Base-by-base conservation (phyloP, 2,329 filamentous ascomycete genomes). In the Paradendryphiella salina region DNA sequence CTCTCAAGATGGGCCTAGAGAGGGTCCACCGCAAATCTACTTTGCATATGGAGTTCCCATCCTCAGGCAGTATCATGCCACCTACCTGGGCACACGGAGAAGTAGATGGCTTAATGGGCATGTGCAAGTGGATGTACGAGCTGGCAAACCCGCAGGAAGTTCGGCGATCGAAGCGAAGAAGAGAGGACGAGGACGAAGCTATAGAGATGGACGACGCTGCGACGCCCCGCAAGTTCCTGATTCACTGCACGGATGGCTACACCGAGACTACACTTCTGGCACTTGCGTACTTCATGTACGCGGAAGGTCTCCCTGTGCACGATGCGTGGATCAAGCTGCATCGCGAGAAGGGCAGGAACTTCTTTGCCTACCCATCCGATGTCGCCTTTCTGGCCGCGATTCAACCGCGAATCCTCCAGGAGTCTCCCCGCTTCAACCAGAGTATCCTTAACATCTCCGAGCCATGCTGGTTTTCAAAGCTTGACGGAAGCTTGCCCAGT, bases 241-340 rank as follows among this genome's bases (percentile, higher is more conserved):
- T 99, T 33, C 93, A 97, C 73, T 97, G 94, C 72, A 86, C 87
- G 2, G 94, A 99, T 72, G 94, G 94, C 14, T 99, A 99, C 66
- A 99, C 94, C 0, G 94, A 99, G 73, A 93, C 89, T 1, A 91
- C 91, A 1, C 81, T 99, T 72, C 80, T 99, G 14, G 90, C 84
- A 1, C 84, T 99, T 32, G 90, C 93, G 8, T 99, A 99, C 73
- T 90, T 87, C 70, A 96, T 95, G 81, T 99, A 91, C 73, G 90
- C 89, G 46, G 90, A 94, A 55, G 90, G 90, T 5, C 79, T 85
- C 9, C 82, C 92, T 0, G 82, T 93, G 0, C 88, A 92, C 21
- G 85, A 91, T 48, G 92, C 94, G 7, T 97, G 92, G 92, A 79
- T 97, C 8, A 81, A 85, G 52, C 78, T 99, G 40, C 94, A 99